Conservation (phyloP, 1,139 yeast genomes). For the Pneumocystis carinii region DNA sequence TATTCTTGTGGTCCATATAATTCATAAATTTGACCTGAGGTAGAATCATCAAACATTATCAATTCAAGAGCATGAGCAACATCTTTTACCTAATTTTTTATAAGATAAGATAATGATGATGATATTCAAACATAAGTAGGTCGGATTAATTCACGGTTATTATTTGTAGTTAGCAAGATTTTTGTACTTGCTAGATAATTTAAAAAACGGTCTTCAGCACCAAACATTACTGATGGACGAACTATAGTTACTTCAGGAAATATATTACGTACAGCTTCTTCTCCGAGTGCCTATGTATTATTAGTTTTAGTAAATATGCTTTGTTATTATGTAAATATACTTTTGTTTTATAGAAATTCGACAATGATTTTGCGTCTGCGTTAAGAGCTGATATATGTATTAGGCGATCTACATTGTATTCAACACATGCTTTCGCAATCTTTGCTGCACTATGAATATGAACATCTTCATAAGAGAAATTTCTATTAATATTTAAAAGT, state of each 20-base stretch:
- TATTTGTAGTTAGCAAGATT: conserved; percentile 49
- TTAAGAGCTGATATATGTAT: conserved; percentile 71
- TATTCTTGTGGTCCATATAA: conserved; percentile 58
- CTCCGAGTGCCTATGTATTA: conserved; percentile 46
- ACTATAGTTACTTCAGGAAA: conserved; percentile 70
- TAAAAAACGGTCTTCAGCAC: conserved; percentile 59
- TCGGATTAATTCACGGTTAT: conserved; percentile 45
- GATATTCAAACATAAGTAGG: conserved; percentile 49
- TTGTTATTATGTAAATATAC: not conserved
- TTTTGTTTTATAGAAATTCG: conserved; percentile 64
- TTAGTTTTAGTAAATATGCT: not conserved
- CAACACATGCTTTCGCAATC: conserved; percentile 58
- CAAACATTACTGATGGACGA: conserved; percentile 72
- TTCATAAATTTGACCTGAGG: conserved; percentile 64
- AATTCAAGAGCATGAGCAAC: conserved; percentile 67
- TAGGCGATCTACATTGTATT: conserved; percentile 59
- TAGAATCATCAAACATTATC: conserved; percentile 69
- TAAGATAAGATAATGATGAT: not conserved
- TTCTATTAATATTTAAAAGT: conserved; percentile 17
- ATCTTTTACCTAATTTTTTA: conserved; percentile 26
- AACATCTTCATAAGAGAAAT: conserved; percentile 60
- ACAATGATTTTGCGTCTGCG: conserved; percentile 54
- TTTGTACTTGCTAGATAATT: conserved; percentile 41
- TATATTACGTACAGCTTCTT: conserved; percentile 50
- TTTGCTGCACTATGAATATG: conserved; percentile 68